phyloP scores from a whole-genome alignment of 2,329 filamentous ascomycete species.

The Kalmusia sp. region DNA sequence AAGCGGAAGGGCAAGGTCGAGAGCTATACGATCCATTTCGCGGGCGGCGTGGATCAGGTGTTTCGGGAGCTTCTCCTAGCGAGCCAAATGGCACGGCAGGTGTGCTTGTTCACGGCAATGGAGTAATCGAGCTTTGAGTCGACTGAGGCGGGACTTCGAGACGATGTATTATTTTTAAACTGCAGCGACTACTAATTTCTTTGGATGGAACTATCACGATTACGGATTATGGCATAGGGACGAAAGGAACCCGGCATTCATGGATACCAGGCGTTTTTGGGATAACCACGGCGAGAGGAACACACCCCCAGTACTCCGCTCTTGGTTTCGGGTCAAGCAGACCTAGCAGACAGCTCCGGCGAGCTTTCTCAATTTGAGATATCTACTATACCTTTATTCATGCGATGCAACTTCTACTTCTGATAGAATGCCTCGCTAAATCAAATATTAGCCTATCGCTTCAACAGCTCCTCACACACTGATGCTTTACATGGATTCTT shows the following conservation, averaged over 20 bases:
- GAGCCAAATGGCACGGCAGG: conserved; percentile 47
- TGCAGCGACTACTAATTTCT: conserved; percentile 2
- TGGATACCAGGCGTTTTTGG: conserved; percentile 26
- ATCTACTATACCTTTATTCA: neutral
- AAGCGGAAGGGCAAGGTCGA: conserved; percentile 45
- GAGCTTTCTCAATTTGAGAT: neutral
- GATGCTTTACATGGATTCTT: neutral
- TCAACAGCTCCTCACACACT: neutral
- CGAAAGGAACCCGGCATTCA: conserved; percentile 12
- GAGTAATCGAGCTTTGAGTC: conserved; percentile 29
- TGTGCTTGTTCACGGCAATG: conserved; percentile 47
- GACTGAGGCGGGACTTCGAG: neutral
- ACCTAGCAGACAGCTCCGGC: neutral
- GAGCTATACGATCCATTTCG: conserved; percentile 47
- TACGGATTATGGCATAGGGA: conserved; percentile 5
- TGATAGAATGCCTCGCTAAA: conserved; percentile 1
- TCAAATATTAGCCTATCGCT: neutral
- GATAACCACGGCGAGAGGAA: conserved; percentile 3
- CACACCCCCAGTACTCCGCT: conserved; percentile 9
- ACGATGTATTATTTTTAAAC: conserved; percentile 3
- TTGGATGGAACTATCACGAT: conserved; percentile 3
- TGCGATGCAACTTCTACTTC: conserved; percentile 3
- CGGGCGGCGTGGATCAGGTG: conserved; percentile 46
- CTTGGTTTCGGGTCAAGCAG: neutral
- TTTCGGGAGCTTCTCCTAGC: conserved; percentile 45